These are phyloP conservation scores for Striga asiatica DNA, from an alignment of 257 asterid species.

Conservation along the genomic window DNA sequence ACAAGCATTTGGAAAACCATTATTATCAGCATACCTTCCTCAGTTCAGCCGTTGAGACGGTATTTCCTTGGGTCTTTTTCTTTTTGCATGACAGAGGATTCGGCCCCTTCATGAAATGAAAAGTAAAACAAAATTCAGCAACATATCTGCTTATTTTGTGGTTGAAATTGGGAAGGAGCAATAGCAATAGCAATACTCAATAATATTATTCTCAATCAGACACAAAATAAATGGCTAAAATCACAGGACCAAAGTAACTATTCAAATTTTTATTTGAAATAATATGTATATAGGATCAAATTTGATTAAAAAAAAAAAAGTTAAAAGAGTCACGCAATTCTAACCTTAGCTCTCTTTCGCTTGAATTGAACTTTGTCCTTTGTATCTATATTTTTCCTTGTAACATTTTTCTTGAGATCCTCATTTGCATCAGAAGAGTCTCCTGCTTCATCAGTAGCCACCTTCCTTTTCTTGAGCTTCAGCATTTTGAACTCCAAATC, in stretches of 20 bases:
- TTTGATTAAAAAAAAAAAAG: not conserved
- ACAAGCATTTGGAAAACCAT: not conserved
- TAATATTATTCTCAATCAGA: not conserved
- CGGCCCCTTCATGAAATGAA: slow-evolving; percentile 53
- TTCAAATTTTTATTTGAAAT: not conserved
- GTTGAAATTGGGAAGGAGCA: not conserved
- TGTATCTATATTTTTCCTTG: slow-evolving; percentile 20
- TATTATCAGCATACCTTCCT: slow-evolving; percentile 33
- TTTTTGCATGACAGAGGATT: slow-evolving; percentile 83
- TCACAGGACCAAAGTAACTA: not conserved
- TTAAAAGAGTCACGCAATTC: not conserved
- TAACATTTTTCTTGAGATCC: slow-evolving; percentile 15
- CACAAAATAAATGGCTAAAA: not conserved
- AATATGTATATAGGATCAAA: not conserved
- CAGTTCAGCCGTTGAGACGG: slow-evolving; percentile 7
- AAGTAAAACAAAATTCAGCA: slow-evolving; percentile 6
- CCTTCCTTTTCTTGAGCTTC: slow-evolving; percentile 26
- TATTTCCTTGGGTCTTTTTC: slow-evolving; percentile 33
- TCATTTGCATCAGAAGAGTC: slow-evolving; percentile 40
- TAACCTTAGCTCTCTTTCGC: slow-evolving; percentile 48
- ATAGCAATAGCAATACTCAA: not conserved
- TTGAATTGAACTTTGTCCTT: slow-evolving; percentile 37
- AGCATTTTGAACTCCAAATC: slow-evolving; percentile 51
- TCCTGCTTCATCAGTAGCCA: slow-evolving; percentile 27
- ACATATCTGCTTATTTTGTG: not conserved